These are phyloP conservation scores for Exophiala sp. DNA, from an alignment of 2,329 filamentous ascomycete species.

Conservation along the genomic window DNA sequence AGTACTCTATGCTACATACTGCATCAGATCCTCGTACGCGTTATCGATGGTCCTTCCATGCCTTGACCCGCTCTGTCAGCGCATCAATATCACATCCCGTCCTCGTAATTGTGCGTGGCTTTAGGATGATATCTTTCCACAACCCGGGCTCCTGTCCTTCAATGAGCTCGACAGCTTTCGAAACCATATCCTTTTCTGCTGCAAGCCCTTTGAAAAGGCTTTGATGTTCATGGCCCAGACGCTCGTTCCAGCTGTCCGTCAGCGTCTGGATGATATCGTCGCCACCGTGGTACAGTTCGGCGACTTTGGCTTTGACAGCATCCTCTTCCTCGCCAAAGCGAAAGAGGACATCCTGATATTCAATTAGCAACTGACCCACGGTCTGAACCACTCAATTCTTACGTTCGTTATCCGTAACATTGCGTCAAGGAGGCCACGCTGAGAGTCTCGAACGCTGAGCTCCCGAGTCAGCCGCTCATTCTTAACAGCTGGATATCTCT, in stretches of 20 bases:
- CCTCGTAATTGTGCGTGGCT: not conserved
- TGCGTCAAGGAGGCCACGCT: conserved; percentile 13
- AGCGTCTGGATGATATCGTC: conserved; percentile 13
- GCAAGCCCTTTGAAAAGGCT: conserved; percentile 2
- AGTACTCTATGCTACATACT: not conserved
- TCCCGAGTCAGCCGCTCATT: not conserved
- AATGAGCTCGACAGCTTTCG: conserved; percentile 10
- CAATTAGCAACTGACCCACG: conserved; percentile 1
- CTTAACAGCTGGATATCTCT: not conserved
- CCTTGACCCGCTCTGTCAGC: conserved; percentile 6
- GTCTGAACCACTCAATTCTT: not conserved
- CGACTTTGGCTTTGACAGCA: conserved; percentile 12
- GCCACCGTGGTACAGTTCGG: conserved; percentile 9
- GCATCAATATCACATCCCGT: conserved; percentile 1
- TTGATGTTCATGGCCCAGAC: conserved; percentile 13
- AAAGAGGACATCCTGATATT: conserved; percentile 18
- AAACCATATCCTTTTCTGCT: conserved; percentile 10
- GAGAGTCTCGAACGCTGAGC: conserved; percentile 11
- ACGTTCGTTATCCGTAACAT: conserved; percentile 20
- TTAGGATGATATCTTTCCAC: conserved; percentile 3
- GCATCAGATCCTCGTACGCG: not conserved
- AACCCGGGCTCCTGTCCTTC: not conserved
- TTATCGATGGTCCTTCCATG: not conserved
- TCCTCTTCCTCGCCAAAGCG: conserved; percentile 23
- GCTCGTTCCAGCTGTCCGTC: conserved; percentile 19